Evolutionary conservation across 768 basidiomycete genomes (phyloP), one percentile per base, ranked within the genome.

Genomic region (Baorangia bicolor): DNA sequence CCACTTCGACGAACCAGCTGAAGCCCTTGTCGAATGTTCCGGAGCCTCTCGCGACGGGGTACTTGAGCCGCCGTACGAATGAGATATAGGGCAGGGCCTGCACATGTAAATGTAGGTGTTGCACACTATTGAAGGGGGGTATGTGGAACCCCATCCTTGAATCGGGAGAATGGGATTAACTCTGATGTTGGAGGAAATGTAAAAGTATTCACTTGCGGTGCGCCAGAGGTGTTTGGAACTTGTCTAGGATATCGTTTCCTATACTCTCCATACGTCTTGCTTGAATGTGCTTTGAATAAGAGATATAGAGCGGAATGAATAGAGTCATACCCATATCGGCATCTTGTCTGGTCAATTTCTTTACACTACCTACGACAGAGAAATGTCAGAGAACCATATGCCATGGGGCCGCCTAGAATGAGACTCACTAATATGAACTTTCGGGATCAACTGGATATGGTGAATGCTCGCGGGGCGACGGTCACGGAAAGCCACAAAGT

Each of bases 71-170:
- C 6, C 68, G 68, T 9, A 64, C 39, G 4, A 52, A 39, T 0
- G 81, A 78, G 20, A 68, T 75, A 73, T 87, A 90, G 0, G 90
- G 90, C 49, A 89, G 67, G 5, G 75, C 84, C 44, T 88, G 86
- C 23, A 87, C 81, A 64, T 92, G 90, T 37, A 92, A 70, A 66
- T 92, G 90, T 16, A 92, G 75, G 65, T 92, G 90, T 34, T 82
- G 65, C 6, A 92, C 78, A 33, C 84, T 85, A 54, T 81, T 86
- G 69, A 87, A 89, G 0, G 90, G 90, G 0, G 90, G 87, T 50
- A 91, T 88, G 65, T 92, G 90, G 64, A 91, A 92, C 1, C 90
- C 90, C 74, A 91, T 76, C 58, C 90, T 90, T 46, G 20, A 53
- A 63, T 49, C 23, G 39, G 13, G 25, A 6, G n/a, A 20, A 53